Evolutionary conservation across 495 filamentous ascomycete species (phyloP).

Genomic region (Penicillium bialowiezense): DNA sequence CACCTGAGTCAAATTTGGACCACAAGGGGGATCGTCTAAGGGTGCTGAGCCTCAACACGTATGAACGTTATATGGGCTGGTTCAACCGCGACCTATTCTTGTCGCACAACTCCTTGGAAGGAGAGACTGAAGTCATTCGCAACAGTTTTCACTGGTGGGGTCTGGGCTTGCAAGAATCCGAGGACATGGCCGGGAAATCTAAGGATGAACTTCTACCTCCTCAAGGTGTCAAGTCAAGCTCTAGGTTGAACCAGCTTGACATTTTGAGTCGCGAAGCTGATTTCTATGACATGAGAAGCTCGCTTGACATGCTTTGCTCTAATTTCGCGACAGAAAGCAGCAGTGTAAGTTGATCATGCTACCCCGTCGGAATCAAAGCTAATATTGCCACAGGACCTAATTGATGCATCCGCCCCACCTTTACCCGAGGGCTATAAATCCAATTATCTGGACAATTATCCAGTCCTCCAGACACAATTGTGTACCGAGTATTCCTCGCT

Average conservation of each 20-base stretch:
- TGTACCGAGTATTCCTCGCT: conserved; percentile 39
- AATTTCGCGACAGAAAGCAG: conserved; percentile 26
- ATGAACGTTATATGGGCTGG: conserved; percentile 74
- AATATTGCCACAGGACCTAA: conserved; percentile 34
- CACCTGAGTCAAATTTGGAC: conserved; percentile 65
- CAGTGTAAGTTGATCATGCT: conserved; percentile 24
- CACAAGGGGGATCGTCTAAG: conserved; percentile 61
- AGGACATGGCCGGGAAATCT: conserved; percentile 20
- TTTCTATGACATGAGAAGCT: conserved; percentile 35
- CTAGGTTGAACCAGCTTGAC: conserved; percentile 28
- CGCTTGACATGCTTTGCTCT: conserved; percentile 35
- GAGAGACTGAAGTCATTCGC: conserved; percentile 28
- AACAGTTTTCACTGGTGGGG: conserved; percentile 41
- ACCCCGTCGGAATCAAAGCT: conserved; percentile 7
- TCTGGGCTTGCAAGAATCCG: conserved; percentile 36
- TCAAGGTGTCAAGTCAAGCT: conserved; percentile 8
- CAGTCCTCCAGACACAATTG: conserved; percentile 54
- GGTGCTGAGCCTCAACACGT: conserved; percentile 83
- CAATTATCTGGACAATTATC: conserved; percentile 63
- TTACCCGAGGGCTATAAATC: conserved; percentile 55
- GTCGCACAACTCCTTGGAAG: conserved; percentile 13
- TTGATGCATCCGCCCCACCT: conserved; percentile 62
- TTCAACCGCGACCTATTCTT: conserved; percentile 55
- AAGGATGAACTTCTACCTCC: conserved; percentile 6
- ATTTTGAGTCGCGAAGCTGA: conserved; percentile 24